Base-by-base conservation (phyloP, 164 flowering plant genomes). In the Amborella trichopoda region DNA sequence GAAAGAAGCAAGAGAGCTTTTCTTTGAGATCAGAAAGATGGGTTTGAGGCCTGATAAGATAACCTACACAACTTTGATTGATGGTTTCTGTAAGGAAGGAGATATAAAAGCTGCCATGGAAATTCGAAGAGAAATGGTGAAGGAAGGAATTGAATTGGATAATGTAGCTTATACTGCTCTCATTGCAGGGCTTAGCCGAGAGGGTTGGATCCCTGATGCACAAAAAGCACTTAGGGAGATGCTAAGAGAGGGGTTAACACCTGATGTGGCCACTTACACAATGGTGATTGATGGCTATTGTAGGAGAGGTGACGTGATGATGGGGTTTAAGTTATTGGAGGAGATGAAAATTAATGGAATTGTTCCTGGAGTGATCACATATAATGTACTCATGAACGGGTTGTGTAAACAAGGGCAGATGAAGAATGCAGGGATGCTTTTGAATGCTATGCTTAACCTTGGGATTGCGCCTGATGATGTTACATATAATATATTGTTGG, bases 391-490 rank as follows among this genome's bases (percentile, higher is more conserved):
- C 16, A 63, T 86, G 76, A 72, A 80, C 63, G 93, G 86, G n/a
- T 46, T 76, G 0, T 82, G 93, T 62, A 86, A 68, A 54, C 59
- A 33, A 33, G 89, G 95, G 11, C 85, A 80, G 67, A 67, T 73
- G 69, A 82, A 72, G 46, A 80, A 80, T 61, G 95, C 95, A 5
- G 46, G 66, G 23, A 68, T 71, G 79, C 68, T 86, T 0, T 58
- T 82, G 51, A 70, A 80, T 68, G 78, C 75, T 0, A 82, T 86
- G 93, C 71, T 78, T 28, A 70, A 75, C 64, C 12, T 75, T 18
- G 82, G 89, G 28, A 80, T 86, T 18, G 63, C 48, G 47, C 89
- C 93, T 1, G 82, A 86, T 70, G 89, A 86, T 54, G 61, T 86
- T 46, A 82, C 95, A 0, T 85, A 68, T 59, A 82, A 82, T 54